phyloP scores from a whole-genome alignment of 495 filamentous ascomycete species.

The Hypomontagnella monticulosa region DNA sequence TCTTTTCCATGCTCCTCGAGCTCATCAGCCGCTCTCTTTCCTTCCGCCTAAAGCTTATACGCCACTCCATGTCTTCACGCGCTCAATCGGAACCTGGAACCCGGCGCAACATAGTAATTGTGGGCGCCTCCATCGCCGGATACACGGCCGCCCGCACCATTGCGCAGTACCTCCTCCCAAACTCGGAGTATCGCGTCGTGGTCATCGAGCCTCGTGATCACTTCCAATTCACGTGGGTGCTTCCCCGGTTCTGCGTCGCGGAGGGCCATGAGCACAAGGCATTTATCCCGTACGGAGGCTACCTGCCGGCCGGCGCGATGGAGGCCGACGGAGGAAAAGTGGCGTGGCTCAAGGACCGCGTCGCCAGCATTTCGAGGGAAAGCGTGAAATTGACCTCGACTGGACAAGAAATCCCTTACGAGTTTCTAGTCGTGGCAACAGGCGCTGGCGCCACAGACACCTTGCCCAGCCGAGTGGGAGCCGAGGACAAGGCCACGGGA shows the following conservation, averaged over 20 bases:
- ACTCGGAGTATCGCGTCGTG: constrained; percentile 58
- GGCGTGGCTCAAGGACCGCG: constrained; percentile 51
- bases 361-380: constrained; percentile 33
- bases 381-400: constrained; percentile 42
- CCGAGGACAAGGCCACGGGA: constrained; percentile 55
- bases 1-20: constrained; percentile 24
- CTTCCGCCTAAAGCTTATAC: constrained; percentile 36
- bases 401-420: constrained; percentile 58
- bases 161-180: constrained; percentile 56
- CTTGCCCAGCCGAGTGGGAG: constrained; percentile 62
- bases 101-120: constrained; percentile 60
- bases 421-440: constrained; percentile 65
- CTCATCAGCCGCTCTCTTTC: constrained; percentile 34
- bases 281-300: constrained; percentile 59
- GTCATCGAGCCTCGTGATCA: constrained; percentile 68
- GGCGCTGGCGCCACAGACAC: constrained; percentile 59
- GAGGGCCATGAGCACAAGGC: constrained; percentile 56
- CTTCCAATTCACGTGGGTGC: constrained; percentile 66
- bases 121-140: constrained; percentile 67
- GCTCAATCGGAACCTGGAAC: constrained; percentile 28
- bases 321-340: constrained; percentile 41
- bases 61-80: constrained; percentile 25
- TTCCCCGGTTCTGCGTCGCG: constrained; percentile 60
- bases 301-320: constrained; percentile 38
- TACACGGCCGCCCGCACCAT: constrained; percentile 57